Evolutionary conservation across 1,284 basidiomycete genomes (phyloP), one percentile per base, ranked within the genome.

Genomic region (Apiotrichum gracile): DNA sequence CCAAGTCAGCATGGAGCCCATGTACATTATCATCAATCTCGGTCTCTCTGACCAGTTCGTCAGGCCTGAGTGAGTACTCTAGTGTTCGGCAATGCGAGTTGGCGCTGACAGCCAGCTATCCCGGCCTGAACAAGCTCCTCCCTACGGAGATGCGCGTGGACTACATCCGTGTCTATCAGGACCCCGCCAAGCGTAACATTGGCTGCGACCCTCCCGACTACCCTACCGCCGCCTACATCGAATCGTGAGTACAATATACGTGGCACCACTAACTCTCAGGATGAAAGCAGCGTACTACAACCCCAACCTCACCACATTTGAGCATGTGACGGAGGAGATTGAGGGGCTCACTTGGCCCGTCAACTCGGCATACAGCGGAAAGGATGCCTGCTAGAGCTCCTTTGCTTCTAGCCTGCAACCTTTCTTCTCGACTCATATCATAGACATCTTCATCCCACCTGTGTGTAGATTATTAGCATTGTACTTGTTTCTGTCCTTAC

Each of bases 1-100:
- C 48, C 65, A 88, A 34, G 82, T 92, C 47, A 77, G 87, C 9
- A 87, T 91, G 65, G 88, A 90, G 65, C 87, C 87, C 2, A 84
- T 76, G 75, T 64, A 68, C 26, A 40, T 83, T 74, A 78, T 85
- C 22, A 51, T 55, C 51, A 56, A 56, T 53, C 21, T 54, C 17
- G 65, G 68, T 29, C 64, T 72, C 68, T 76, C 76, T 13, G 69
- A 76, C 61, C 72, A 72, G 38, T 78, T 78, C 69, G 71, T 74
- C 51, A 62, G 57, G n/a, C 72, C 76, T 53, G 69, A 76, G 54
- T 74, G 69, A 79, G 93, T 65, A 82, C 92, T 61, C 86, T 35
- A 44, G 51, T 55, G 16, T 14, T 13, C 13, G n/a, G n/a, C n/a
- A n/a, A n/a, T n/a, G n/a, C n/a, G n/a, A n/a, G n/a, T n/a, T n/a